Percentiles rank a stretch among this genome's conserved stretches.
Evolutionary conservation across 225 moss, liverwort and hornwort genomes (phyloP).

Genomic region (Straminergon stramineum): DNA sequence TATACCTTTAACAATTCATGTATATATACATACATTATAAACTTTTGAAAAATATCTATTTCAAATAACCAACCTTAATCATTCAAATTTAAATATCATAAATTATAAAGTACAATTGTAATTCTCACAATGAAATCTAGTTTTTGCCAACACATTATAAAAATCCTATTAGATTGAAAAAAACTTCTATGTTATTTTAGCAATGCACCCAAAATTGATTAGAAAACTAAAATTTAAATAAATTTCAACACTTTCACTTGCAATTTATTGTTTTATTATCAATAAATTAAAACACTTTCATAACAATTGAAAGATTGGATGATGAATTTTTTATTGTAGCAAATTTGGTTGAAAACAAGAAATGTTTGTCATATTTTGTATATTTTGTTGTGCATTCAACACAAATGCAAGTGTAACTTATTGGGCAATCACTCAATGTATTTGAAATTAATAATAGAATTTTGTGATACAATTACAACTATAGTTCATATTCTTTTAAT

Average conservation of each 20-base stretch:
- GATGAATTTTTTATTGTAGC: neutral
- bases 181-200: neutral
- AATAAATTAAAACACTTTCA: too few relatives aligned
- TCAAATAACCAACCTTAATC: neutral
- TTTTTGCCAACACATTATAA: neutral
- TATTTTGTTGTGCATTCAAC: neutral
- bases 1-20: neutral
- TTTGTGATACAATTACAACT: too few relatives aligned
- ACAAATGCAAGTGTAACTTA: too few relatives aligned
- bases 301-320: rapidly evolving
- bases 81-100: neutral
- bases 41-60: neutral
- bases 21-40: too few relatives aligned
- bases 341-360: neutral
- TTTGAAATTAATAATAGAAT: too few relatives aligned
- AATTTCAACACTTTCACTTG: neutral
- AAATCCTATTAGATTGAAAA: neutral
- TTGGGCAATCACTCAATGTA: too few relatives aligned
- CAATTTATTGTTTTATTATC: too few relatives aligned
- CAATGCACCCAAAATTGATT: neutral
- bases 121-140: neutral
- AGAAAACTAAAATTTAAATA: neutral
- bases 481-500: too few relatives aligned
- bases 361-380: neutral
- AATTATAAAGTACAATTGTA: neutral